A percentile compares a stretch with the other conserved stretches of the same genome.
Conservation (phyloP, 495 filamentous ascomycete species). For the Delitschia confertaspora region DNA sequence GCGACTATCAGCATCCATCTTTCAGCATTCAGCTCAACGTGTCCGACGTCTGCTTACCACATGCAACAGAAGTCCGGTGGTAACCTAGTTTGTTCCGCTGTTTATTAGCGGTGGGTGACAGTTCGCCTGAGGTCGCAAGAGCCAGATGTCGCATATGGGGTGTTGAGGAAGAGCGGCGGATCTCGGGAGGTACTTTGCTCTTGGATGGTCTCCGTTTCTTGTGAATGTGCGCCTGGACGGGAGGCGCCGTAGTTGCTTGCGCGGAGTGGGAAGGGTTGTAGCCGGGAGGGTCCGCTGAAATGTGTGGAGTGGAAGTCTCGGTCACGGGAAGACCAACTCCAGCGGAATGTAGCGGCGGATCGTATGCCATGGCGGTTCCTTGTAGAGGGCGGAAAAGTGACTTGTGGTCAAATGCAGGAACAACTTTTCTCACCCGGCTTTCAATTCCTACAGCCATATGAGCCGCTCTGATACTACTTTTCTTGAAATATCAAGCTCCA, state of each 20-base stretch:
- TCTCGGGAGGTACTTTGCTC: constrained; percentile 32
- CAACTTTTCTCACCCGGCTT: constrained; percentile 19
- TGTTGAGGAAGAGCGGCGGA: constrained; percentile 59
- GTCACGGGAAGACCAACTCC: constrained; percentile 18
- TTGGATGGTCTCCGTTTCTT: constrained; percentile 24
- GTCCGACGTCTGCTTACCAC: constrained; percentile 58
- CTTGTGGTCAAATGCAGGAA: constrained; percentile 16
- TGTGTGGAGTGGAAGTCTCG: constrained; percentile 3
- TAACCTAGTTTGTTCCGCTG: constrained; percentile 95
- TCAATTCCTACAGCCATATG: constrained; percentile 27
- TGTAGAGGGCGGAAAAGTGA: constrained; percentile 12
- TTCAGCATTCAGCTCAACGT: constrained; percentile 3
- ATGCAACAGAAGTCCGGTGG: constrained; percentile 93
- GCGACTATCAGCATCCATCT: constrained; percentile 1
- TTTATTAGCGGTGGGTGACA: constrained; percentile 58
- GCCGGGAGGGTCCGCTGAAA: constrained; percentile 4
- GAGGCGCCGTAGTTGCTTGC: constrained; percentile 5
- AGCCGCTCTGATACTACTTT: constrained; percentile 11
- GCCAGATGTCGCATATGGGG: constrained; percentile 53
- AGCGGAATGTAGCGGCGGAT: constrained; percentile 14
- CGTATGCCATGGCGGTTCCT: constrained; percentile 22
- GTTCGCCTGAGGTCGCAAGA: constrained; percentile 36
- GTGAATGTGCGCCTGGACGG: constrained; percentile 5
- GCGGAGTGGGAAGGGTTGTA: constrained; percentile 2
- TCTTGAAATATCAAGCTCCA: constrained; percentile 11